Base-by-base conservation (phyloP, 352 stramenopile species). In the Stramenopiles sp. region DNA sequence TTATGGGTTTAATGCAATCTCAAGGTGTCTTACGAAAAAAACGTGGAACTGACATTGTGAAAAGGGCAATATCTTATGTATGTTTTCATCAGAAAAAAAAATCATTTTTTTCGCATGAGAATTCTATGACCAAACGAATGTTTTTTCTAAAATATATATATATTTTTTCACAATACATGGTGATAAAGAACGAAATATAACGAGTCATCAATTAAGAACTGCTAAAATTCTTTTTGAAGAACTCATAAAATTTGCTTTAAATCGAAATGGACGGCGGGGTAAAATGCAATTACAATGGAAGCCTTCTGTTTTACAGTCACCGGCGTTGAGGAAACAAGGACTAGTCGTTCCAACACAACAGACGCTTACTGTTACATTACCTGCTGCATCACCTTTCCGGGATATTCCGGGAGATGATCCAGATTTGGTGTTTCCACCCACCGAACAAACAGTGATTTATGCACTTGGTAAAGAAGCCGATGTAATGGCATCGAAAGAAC, bases 401-500 rank as follows among this genome's bases (percentile, higher is more conserved):
- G 23, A 64, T 60, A 10, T 35, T 60, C 10, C 48, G 65, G 35
- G 63, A 75, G 6, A 55, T 71, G 2, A 4, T 12, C 5, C 5
- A 43, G 15, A 34, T 24, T 7, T 18, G 35, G 19, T 19, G 21
- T 2, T 21, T 54, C 0, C 43, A 36, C 15, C 45, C 6, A 20
- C 41, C 2, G 54, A 60, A 36, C 59, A 55, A 7, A 39, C 24
- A 7, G 48, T 52, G 29, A 29, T 45, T 32, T 3, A 29, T 15
- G 1, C 19, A 19, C 12, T 50, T n/a, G 55, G 79, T 44, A 53
- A 81, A 24, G 61, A 77, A 45, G 85, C 86, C 32, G 66, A 81
- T 41, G 68, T 98, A 23, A 93, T 98, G 72, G 59, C 71, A 41
- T 92, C 73, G 7, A 99, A 98, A 54, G 88, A 92, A 29, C 90